Evolutionary conservation across 2,329 filamentous ascomycete species (phyloP).

Genomic region (Rachicladosporium sp.): DNA sequence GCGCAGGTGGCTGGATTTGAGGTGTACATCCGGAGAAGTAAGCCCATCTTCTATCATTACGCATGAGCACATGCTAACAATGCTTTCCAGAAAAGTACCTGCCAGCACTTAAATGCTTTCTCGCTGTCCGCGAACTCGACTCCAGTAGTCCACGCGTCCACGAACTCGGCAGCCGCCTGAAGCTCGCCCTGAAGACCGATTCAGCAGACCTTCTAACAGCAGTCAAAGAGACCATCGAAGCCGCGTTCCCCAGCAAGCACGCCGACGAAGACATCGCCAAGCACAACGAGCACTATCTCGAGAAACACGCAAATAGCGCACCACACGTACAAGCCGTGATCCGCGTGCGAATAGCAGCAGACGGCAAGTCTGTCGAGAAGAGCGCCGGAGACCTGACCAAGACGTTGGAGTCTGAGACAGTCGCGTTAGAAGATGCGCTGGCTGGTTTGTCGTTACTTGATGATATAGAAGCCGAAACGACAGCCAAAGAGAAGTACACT

Average conservation of each 20-base stretch:
- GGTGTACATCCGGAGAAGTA: slow-evolving; percentile 74
- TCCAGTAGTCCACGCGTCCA: slow-evolving; percentile 54
- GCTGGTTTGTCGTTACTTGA: too few species aligned
- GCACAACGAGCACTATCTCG: slow-evolving; percentile 55
- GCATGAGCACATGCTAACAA: slow-evolving; percentile 5
- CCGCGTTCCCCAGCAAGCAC: slow-evolving; percentile 45
- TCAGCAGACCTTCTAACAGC: slow-evolving; percentile 49
- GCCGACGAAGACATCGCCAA: slow-evolving; percentile 44
- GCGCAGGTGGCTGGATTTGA: slow-evolving; percentile 81
- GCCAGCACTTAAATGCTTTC: slow-evolving; percentile 75
- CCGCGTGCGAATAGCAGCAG: slow-evolving; percentile 44
- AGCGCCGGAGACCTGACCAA: slow-evolving; percentile 30
- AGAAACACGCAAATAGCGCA: slow-evolving; percentile 50
- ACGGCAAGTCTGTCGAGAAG: slow-evolving; percentile 41
- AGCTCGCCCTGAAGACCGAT: slow-evolving; percentile 28
- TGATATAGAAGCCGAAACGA: too few species aligned
- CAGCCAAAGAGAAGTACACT: too few species aligned
- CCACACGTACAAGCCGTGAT: slow-evolving; percentile 53
- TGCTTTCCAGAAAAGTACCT: slow-evolving; percentile 57
- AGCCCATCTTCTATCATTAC: slow-evolving; percentile 23
- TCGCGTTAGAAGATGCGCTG: too few species aligned
- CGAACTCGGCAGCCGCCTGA: slow-evolving; percentile 60
- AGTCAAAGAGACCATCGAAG: slow-evolving; percentile 56
- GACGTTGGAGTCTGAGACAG: too few species aligned
- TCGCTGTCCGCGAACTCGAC: slow-evolving; percentile 59